Percentiles rank a stretch among this genome's conserved stretches.
phyloP scores from a whole-genome alignment of 2,329 filamentous ascomycete genomes.

The Zymoseptoria pseudotritici region DNA sequence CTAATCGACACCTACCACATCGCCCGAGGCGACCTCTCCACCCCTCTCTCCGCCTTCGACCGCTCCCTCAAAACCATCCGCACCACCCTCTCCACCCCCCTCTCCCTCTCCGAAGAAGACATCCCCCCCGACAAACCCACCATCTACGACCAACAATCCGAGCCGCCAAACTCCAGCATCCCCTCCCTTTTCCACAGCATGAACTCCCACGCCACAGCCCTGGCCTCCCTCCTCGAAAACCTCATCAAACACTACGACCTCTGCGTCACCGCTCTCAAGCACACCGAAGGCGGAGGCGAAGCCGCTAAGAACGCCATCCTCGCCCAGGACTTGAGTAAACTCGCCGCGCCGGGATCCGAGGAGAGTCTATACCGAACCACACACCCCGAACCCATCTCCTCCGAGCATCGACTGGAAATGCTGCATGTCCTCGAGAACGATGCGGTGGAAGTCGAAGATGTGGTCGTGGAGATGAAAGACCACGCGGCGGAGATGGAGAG shows the following conservation, averaged over 20 bases:
- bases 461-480: conserved; percentile 62
- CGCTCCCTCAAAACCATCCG: conserved; percentile 43
- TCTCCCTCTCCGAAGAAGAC: background rate
- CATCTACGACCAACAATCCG: conserved; percentile 23
- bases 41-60: conserved; percentile 60
- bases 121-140: conserved; percentile 23
- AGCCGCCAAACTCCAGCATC: conserved; percentile 30
- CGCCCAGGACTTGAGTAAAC: conserved; percentile 27
- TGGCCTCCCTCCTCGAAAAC: conserved; percentile 73
- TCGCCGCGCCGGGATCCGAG: conserved; percentile 33
- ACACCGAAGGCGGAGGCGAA: conserved; percentile 61
- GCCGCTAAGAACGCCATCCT: conserved; percentile 36
- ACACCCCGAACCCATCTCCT: conserved; percentile 58
- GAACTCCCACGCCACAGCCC: conserved; percentile 68
- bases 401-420: conserved; percentile 74
- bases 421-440: conserved; percentile 70
- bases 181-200: conserved; percentile 47
- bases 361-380: conserved; percentile 52
- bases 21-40: conserved; percentile 51
- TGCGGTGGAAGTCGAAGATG: conserved; percentile 54
- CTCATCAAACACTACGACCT: conserved; percentile 86
- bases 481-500: conserved; percentile 69
- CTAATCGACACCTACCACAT: conserved; percentile 66
- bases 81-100: conserved; percentile 7
- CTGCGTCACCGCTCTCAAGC: conserved; percentile 82